Evolutionary conservation across 305 asterid genomes (phyloP).

Genomic region (Fraxinus floribunda): DNA sequence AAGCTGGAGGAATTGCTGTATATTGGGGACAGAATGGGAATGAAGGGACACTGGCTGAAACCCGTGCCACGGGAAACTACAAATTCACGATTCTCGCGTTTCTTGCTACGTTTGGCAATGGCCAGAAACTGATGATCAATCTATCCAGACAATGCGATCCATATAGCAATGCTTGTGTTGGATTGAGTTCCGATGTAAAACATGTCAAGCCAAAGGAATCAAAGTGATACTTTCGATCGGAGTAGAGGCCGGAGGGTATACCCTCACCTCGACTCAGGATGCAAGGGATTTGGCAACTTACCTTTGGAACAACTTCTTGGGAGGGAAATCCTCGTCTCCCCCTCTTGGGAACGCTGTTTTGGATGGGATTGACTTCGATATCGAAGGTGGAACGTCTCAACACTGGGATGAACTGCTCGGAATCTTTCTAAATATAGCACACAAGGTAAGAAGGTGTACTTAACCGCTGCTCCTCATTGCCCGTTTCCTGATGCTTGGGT

Average conservation of each 20-base stretch:
- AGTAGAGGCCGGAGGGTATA: not conserved
- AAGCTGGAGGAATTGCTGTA: constrained; percentile 6
- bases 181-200: not conserved
- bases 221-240: constrained; percentile 1
- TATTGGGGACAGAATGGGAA: constrained; percentile 10
- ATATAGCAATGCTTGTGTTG: not conserved
- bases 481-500: not conserved
- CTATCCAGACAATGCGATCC: not conserved
- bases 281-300: constrained; percentile 9
- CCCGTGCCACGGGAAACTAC: not conserved
- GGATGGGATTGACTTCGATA: constrained; percentile 11
- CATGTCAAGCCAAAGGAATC: not conserved
- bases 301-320: constrained; percentile 5
- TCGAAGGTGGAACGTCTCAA: constrained; percentile 8
- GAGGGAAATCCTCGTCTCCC: not conserved
- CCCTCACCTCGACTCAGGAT: not conserved
- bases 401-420: constrained; percentile 9
- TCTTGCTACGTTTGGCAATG: not conserved
- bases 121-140: not conserved
- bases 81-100: not conserved
- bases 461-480: not conserved
- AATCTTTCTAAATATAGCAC: constrained; percentile 1
- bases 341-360: constrained; percentile 1
- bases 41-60: not conserved
- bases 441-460: not conserved